phyloP scores from a whole-genome alignment of 2,329 filamentous ascomycete species.

The Fonsecaea monophora region DNA sequence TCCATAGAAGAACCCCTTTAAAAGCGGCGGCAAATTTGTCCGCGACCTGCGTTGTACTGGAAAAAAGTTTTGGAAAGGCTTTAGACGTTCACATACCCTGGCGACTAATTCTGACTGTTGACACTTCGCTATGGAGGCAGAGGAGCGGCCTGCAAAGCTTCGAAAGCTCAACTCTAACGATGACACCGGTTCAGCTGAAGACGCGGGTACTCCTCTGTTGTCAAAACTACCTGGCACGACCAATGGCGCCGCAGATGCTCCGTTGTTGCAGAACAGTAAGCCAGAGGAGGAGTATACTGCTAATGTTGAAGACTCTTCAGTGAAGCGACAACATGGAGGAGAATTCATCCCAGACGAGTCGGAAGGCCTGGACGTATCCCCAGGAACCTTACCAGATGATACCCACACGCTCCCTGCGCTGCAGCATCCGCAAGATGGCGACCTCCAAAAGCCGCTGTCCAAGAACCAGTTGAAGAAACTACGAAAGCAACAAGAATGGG shows the following conservation, averaged over 20 bases:
- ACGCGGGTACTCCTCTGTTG: constrained; percentile 7
- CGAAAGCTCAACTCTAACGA: constrained; percentile 56
- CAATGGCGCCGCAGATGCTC: constrained; percentile 30
- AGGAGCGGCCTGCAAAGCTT: constrained; percentile 63
- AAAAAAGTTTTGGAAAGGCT: background rate
- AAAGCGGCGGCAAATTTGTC: too few relatives aligned
- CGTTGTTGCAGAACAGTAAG: constrained; percentile 26
- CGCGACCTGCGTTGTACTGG: background rate
- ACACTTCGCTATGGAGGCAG: constrained; percentile 56
- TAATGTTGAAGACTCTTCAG: constrained; percentile 41
- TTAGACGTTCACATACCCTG: background rate
- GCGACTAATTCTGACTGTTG: background rate
- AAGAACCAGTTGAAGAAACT: constrained; percentile 88
- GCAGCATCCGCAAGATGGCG: constrained; percentile 16
- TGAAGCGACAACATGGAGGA: constrained; percentile 32
- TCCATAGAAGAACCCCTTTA: too few relatives aligned
- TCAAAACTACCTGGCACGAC: constrained; percentile 7
- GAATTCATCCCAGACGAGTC: constrained; percentile 31
- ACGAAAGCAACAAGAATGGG: constrained; percentile 74
- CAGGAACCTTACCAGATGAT: background rate
- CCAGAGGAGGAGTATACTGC: constrained; percentile 16
- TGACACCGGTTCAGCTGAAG: constrained; percentile 24
- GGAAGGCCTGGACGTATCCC: background rate
- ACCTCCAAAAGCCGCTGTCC: constrained; percentile 60
- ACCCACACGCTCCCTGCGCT: constrained; percentile 2